A percentile compares a stretch with the other conserved stretches of the same genome.
Conservation (phyloP, 1,284 basidiomycete genomes). For the Amylostereum areolatum region DNA sequence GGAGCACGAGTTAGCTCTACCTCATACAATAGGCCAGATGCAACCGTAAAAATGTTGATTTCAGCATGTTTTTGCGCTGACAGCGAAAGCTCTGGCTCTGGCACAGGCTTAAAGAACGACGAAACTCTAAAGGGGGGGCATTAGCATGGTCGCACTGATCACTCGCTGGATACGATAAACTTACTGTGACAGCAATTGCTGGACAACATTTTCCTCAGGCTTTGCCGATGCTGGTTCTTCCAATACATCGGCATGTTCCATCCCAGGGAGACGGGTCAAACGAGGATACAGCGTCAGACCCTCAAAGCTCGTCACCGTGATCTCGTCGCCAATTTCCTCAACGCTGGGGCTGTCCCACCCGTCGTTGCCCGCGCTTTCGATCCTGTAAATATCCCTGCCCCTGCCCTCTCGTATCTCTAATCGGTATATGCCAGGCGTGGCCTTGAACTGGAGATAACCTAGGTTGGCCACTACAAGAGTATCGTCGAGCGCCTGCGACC, state of each 20-base stretch:
- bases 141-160: no score
- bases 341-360: slow-evolving; percentile 78
- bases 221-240: slow-evolving; percentile 34
- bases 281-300: slow-evolving; percentile 86
- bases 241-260: slow-evolving; percentile 80
- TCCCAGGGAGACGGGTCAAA: slow-evolving; percentile 65
- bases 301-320: slow-evolving; percentile 82
- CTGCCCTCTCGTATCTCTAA: slow-evolving; percentile 80
- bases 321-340: slow-evolving; percentile 56
- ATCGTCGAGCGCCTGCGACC: slow-evolving; percentile 60
- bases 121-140: slow-evolving; percentile 35
- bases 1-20: slow-evolving; percentile 30
- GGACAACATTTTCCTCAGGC: slow-evolving; percentile 33
- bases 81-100: slow-evolving; percentile 17
- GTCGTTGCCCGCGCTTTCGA: slow-evolving; percentile 79
- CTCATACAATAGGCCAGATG: slow-evolving; percentile 94
- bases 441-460: slow-evolving; percentile 95
- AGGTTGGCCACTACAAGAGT: slow-evolving; percentile 91
- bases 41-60: slow-evolving; percentile 99
- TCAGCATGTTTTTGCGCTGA: slow-evolving; percentile 58
- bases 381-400: slow-evolving; percentile 74
- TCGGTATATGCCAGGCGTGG: slow-evolving; percentile 82
- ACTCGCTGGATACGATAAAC: slow-evolving; percentile 11
- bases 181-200: slow-evolving; percentile 44
- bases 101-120: slow-evolving; percentile 43